These are phyloP conservation scores for Polygonum maritimum DNA, from an alignment of 148 eudicot species.

Conservation along the genomic window DNA sequence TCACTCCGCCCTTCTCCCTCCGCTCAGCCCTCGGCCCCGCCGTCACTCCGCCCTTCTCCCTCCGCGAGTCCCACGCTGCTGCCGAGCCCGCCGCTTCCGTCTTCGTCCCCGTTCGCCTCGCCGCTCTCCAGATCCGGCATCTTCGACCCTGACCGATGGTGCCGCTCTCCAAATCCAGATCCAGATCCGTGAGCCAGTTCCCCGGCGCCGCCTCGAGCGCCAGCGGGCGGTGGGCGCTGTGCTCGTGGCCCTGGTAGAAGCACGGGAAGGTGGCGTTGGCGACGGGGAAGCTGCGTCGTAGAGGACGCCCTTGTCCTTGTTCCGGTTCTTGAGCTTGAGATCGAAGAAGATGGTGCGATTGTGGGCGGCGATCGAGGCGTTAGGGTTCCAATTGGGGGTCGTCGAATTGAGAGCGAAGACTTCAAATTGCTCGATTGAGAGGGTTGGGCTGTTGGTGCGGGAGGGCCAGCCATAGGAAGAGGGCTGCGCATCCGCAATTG, in stretches of 20 bases:
- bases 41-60: too few species aligned
- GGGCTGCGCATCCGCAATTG: slow-evolving; percentile 43
- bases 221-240: slow-evolving; percentile 29
- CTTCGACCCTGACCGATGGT: slow-evolving; percentile 63
- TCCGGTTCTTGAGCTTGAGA: slow-evolving; percentile 47
- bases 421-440: slow-evolving; percentile 54
- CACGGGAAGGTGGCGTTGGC: slow-evolving; percentile 16
- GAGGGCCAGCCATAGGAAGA: slow-evolving; percentile 64
- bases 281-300: slow-evolving; percentile 26
- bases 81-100: too few species aligned
- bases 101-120: slow-evolving; percentile 72
- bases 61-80: too few species aligned
- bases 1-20: too few species aligned
- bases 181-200: background rate
- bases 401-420: slow-evolving; percentile 46
- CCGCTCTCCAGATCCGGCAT: too few species aligned
- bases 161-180: too few species aligned
- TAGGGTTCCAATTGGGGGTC: slow-evolving; percentile 13
- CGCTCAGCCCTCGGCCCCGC: too few species aligned
- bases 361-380: background rate
- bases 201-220: slow-evolving; percentile 27
- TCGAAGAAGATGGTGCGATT: slow-evolving; percentile 34
- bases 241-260: slow-evolving; percentile 59
- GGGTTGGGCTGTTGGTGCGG: slow-evolving; percentile 34
- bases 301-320: slow-evolving; percentile 48